These are phyloP conservation scores for Quercus parvula DNA, from an alignment of 306 rosid species.

Conservation along the genomic window DNA sequence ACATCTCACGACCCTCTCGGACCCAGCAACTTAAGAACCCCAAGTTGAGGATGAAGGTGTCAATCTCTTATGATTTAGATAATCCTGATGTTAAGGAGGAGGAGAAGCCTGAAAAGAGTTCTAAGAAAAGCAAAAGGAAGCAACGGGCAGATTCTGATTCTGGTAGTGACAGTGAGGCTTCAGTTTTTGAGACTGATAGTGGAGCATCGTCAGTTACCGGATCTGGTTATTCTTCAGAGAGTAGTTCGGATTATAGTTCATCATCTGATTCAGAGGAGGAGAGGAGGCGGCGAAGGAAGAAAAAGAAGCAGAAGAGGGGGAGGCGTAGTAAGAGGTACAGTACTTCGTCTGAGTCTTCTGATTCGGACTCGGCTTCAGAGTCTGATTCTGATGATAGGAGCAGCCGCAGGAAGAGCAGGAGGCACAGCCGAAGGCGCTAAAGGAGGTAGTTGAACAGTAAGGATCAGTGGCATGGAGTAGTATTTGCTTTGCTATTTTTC, in stretches of 20 bases:
- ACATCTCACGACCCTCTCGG: slow-evolving; percentile 89
- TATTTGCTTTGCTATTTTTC: background rate
- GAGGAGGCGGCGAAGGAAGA: slow-evolving; percentile 60
- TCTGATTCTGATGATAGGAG: slow-evolving; percentile 74
- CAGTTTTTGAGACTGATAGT: slow-evolving; percentile 91
- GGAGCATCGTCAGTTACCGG: slow-evolving; percentile 71
- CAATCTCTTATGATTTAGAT: slow-evolving; percentile 54
- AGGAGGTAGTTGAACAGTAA: slow-evolving; percentile 3
- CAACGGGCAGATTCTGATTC: slow-evolving; percentile 57
- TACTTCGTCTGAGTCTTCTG: slow-evolving; percentile 83
- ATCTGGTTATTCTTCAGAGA: slow-evolving; percentile 76
- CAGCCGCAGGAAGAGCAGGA: slow-evolving; percentile 64
- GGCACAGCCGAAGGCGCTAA: slow-evolving; percentile 53
- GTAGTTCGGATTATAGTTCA: slow-evolving; percentile 65
- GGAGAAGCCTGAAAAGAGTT: slow-evolving; percentile 43
- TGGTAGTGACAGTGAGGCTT: slow-evolving; percentile 77
- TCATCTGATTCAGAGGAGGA: slow-evolving; percentile 87
- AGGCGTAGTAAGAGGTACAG: slow-evolving; percentile 60
- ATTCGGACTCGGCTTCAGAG: slow-evolving; percentile 61
- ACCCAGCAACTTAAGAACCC: slow-evolving; percentile 94
- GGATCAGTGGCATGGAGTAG: slow-evolving; percentile 6
- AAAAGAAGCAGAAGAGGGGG: slow-evolving; percentile 65
- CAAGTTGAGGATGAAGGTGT: slow-evolving; percentile 63
- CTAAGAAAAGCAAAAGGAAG: slow-evolving; percentile 75
- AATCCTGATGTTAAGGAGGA: slow-evolving; percentile 35